Base-by-base conservation (phyloP, 2,329 filamentous ascomycete species). In the Dothideomycetes sp. region DNA sequence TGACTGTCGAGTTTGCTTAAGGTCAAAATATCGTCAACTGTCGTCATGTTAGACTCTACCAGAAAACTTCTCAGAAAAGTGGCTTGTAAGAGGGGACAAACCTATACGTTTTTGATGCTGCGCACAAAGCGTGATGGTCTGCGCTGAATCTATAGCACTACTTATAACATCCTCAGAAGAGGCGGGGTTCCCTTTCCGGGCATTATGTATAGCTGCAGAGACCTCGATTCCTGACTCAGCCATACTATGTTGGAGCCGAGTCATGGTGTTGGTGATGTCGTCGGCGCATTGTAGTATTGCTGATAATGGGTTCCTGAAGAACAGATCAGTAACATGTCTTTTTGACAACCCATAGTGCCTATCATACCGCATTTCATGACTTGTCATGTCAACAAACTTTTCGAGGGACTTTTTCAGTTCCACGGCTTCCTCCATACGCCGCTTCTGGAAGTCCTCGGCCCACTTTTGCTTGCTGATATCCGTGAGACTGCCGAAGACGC, bases 401-500 rank as follows among this genome's bases (percentile, higher is more conserved):
- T 88, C 81, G 52, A 89, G 84, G 52, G 84, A 80, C 4, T 79
- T 69, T 58, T 91, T 91, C 45, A 87, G 69, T 55, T 89, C 81
- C 2, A 88, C 75, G 0, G 84, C 86, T 55, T 91, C 84, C 52
- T 88, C 76, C 52, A 84, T 81, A 42, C 84, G 77, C 33, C 79
- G 72, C 50, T 75, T 84, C 57, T 93, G 84, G 24, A 86, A 77
- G 34, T 80, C 78, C 58, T 93, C 85, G 1, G 85, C 84, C 69
- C 80, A 81, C 57, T 93, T 94, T 55, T 91, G 84, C 39, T 82
- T 75, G 14, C 81, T 86, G 47, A 94, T 93, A 52, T 93, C 84
- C 0, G 84, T 89, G 37, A 93, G 80, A 52, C 79, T 83, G 38
- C 82, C 83, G 49, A 88, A 87, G 3, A 87, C 79, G 45, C 79